phyloP scores from a whole-genome alignment of 306 rosid species.

The Lathyrus oleraceus region DNA sequence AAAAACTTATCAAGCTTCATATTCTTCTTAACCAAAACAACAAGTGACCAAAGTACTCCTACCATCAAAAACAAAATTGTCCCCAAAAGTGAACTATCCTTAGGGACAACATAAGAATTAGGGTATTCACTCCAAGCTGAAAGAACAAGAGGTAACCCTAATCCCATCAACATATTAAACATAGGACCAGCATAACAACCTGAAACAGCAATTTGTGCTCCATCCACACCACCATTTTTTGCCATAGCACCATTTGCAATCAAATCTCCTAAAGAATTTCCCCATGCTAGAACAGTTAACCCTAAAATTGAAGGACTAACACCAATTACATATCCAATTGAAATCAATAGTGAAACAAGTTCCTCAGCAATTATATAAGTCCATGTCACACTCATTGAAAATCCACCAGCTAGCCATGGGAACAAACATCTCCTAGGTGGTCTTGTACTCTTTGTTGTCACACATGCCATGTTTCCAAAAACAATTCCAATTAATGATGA shows the following conservation, averaged over 20 bases:
- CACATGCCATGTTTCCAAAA: constrained; percentile 39
- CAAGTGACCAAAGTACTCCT: constrained; percentile 36
- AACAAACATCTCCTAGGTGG: constrained; percentile 38
- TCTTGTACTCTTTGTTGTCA: constrained; percentile 33
- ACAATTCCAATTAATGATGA: constrained; percentile 35
- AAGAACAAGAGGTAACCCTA: constrained; percentile 39
- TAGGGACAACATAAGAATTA: constrained; percentile 34
- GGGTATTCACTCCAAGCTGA: constrained; percentile 38
- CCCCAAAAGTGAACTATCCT: constrained; percentile 27
- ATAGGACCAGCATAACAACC: constrained; percentile 38
- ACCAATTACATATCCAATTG: constrained; percentile 31
- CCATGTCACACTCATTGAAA: constrained; percentile 42
- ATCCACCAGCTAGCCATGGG: constrained; percentile 38
- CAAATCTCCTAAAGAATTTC: constrained; percentile 36
- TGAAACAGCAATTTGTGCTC: constrained; percentile 36
- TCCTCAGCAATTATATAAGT: constrained; percentile 38
- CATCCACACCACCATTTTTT: constrained; percentile 34
- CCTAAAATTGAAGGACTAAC: constrained; percentile 39
- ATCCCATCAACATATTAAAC: constrained; percentile 38
- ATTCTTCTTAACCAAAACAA: constrained; percentile 22
- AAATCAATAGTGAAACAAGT: constrained; percentile 33
- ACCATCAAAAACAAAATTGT: constrained; percentile 31
- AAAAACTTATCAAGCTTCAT: constrained; percentile 31
- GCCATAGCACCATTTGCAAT: constrained; percentile 41
- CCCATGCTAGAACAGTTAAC: constrained; percentile 36